Percentiles rank a stretch among this genome's conserved stretches.
Conservation (phyloP, 345 rosid species). For the Adansonia digitata region DNA sequence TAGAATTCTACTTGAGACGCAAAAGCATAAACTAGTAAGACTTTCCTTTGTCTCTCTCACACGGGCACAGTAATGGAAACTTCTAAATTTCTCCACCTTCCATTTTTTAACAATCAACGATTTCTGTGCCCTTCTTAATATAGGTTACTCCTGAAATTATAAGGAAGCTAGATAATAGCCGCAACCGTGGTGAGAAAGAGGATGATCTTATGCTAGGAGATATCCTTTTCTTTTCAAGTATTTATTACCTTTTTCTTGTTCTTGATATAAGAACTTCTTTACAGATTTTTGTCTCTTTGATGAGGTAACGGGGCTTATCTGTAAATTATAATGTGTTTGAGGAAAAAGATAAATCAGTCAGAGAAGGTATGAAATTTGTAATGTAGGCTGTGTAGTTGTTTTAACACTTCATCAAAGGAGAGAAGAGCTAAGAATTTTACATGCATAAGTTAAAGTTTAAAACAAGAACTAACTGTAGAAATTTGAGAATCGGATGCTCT, state of each 20-base stretch:
- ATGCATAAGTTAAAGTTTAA: not conserved
- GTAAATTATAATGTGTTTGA: not conserved
- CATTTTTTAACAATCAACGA: not conserved
- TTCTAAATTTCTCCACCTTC: not conserved
- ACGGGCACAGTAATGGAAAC: not conserved
- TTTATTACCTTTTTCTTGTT: not conserved
- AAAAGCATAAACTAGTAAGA: conserved; percentile 76
- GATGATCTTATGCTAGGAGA: conserved; percentile 59
- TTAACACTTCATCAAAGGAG: not conserved
- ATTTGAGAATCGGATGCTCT: not conserved
- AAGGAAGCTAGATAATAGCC: conserved; percentile 69
- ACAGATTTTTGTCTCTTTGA: not conserved
- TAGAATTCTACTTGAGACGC: conserved; percentile 50
- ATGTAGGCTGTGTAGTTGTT: not conserved
- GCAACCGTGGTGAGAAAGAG: conserved; percentile 78
- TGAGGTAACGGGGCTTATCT: not conserved
- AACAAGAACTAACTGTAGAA: not conserved
- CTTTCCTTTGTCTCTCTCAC: not conserved
- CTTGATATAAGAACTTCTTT: not conserved
- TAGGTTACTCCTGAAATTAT: conserved; percentile 84
- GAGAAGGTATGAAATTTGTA: not conserved
- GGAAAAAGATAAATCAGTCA: not conserved
- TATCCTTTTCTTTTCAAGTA: conserved; percentile 53
- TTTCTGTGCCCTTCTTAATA: conserved; percentile 1
- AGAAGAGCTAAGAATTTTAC: not conserved